Percentiles rank a stretch among this genome's conserved stretches.
Evolutionary conservation across 73 alveolate species (phyloP).

Genomic region (Tetrahymena borealis): DNA sequence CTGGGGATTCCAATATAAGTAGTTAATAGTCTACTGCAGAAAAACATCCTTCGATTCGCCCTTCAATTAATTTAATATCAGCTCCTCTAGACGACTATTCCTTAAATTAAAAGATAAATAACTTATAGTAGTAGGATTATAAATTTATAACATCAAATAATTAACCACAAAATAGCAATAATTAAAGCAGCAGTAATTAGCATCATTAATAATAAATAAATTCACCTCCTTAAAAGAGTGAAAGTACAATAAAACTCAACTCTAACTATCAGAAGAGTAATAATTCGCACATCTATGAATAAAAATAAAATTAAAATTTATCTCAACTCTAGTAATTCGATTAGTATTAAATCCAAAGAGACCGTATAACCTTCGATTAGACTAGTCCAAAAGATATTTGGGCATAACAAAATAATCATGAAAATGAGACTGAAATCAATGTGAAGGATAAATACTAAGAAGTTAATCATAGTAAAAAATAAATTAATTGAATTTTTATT

Average conservation of each 20-base stretch:
- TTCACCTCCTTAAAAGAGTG: neutral
- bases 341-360: no score
- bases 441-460: no score
- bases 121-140: neutral
- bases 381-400: no score
- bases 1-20: neutral
- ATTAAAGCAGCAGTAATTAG: neutral
- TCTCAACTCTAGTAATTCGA: no score
- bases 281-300: neutral
- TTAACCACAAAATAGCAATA: neutral
- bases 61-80: neutral
- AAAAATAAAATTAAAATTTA: no score
- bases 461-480: no score
- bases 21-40: neutral
- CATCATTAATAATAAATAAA: neutral
- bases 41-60: neutral
- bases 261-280: neutral
- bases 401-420: no score
- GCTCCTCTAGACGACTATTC: neutral
- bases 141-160: neutral
- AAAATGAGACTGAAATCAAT: no score
- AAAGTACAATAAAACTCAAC: neutral
- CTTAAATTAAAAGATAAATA: neutral
- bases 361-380: no score
- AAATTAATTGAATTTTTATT: no score